These are phyloP conservation scores for Colletotrichum liriopes DNA, from an alignment of 2,329 filamentous ascomycete genomes.

Conservation along the genomic window DNA sequence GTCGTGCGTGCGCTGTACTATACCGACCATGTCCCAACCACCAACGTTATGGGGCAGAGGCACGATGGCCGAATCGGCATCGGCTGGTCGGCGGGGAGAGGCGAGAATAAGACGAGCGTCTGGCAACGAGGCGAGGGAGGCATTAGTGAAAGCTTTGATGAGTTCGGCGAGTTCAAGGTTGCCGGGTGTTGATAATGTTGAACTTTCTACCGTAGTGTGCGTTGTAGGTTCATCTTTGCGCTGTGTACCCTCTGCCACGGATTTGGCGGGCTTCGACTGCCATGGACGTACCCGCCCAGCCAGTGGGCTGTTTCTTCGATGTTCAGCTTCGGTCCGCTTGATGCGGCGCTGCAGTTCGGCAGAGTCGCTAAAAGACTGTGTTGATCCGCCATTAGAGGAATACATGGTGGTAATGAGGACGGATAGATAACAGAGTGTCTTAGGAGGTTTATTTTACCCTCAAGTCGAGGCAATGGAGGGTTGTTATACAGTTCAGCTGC, in stretches of 20 bases:
- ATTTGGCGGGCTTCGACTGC: neutral
- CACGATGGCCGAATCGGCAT: constrained; percentile 3
- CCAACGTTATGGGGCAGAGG: constrained; percentile 6
- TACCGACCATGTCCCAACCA: constrained; percentile 21
- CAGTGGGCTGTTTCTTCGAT: constrained; percentile 4
- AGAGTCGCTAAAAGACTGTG: constrained; percentile 20
- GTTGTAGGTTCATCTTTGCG: neutral
- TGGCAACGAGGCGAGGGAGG: constrained; percentile 11
- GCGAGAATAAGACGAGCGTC: constrained; percentile 14
- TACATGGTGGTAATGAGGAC: constrained; percentile 1
- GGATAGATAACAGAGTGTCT: constrained; percentile 7
- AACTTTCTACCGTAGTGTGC: neutral
- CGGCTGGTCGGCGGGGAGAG: neutral
- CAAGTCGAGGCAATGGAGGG: neutral
- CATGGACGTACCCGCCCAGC: neutral
- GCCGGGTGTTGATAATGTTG: neutral
- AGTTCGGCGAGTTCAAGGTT: constrained; percentile 6
- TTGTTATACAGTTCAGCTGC: constrained; percentile 5
- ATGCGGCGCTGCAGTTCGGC: constrained; percentile 16
- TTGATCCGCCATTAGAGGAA: constrained; percentile 8
- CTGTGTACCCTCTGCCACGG: neutral
- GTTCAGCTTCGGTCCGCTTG: neutral
- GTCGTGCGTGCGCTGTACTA: constrained; percentile 27
- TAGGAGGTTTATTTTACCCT: neutral
- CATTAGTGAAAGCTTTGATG: constrained; percentile 2